A percentile compares a stretch with the other conserved stretches of the same genome.
These are phyloP conservation scores for Erodium trifolium DNA, from an alignment of 441 rosid species.

Conservation along the genomic window DNA sequence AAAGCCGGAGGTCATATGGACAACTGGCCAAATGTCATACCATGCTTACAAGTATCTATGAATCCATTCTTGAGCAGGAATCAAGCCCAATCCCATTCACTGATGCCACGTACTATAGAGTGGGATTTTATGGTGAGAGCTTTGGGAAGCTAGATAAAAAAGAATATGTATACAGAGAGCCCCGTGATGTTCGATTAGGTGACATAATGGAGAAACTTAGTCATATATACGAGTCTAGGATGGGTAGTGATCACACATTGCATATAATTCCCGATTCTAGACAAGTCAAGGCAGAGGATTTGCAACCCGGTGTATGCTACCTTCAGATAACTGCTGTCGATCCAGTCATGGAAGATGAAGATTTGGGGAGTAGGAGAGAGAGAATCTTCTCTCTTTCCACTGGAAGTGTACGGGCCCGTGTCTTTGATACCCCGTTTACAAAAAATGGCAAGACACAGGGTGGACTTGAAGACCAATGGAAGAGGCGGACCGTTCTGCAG, in stretches of 20 bases:
- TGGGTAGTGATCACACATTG: slow-evolving; percentile 82
- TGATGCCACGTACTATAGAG: slow-evolving; percentile 97
- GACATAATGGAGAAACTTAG: slow-evolving; percentile 99
- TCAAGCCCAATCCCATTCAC: slow-evolving; percentile 91
- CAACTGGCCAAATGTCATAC: slow-evolving; percentile 97
- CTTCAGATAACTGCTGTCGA: slow-evolving; percentile 97
- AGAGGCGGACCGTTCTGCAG: slow-evolving; percentile 88
- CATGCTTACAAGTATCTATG: slow-evolving; percentile 71
- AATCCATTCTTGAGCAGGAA: slow-evolving; percentile 93
- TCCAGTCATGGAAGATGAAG: slow-evolving; percentile 99
- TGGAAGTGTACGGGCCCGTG: slow-evolving; percentile 88
- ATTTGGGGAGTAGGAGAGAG: slow-evolving; percentile 94
- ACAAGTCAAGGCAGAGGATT: slow-evolving; percentile 93
- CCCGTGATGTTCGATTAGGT: slow-evolving; percentile 96
- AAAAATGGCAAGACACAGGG: slow-evolving; percentile 99
- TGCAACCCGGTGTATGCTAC: slow-evolving; percentile 92
- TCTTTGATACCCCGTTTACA: slow-evolving; percentile 95
- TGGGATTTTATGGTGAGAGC: slow-evolving; percentile 88
- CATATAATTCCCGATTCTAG: slow-evolving; percentile 92
- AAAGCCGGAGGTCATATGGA: slow-evolving; percentile 92
- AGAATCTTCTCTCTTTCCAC: slow-evolving; percentile 93
- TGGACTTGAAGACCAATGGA: slow-evolving; percentile 98
- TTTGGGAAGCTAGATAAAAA: slow-evolving; percentile 82
- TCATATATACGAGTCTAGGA: slow-evolving; percentile 86
- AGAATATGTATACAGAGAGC: slow-evolving; percentile 90